Evolutionary conservation across 169 alveolate genomes (phyloP), one percentile per base, ranked within the genome.

Genomic region (Cryptosporidium andersoni): DNA sequence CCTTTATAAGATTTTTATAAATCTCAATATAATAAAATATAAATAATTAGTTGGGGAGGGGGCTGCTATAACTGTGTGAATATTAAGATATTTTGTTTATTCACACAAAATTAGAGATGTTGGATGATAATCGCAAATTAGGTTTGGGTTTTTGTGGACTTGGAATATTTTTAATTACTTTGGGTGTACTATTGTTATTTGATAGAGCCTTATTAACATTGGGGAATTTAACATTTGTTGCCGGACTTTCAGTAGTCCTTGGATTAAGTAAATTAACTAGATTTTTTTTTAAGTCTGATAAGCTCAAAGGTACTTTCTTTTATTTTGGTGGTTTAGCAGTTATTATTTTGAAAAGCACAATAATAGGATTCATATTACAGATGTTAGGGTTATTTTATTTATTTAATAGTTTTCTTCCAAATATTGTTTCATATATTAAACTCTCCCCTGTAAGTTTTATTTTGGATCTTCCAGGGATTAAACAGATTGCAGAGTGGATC

Each of bases 61-160:
- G 40, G 63, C 2, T 8, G 14, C 1, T 53, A 14, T 16, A 53
- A 37, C 14, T 53, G 34, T 1, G 5, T 6, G 6, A 2, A 53
- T 53, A 53, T 49, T n/a, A 49, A 53, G 5, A 53, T 16, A 1
- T 16, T 53, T 9, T 53, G 9, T 37, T 53, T 53, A 53, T 11
- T 16, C 14, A 16, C 14, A 37, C 14, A 2, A 49, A 53, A 53
- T 9, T 16, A 42, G 55, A 67, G 4, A 74, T 74, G 85, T 42
- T 74, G 58, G 85, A 74, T 43, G 85, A 74, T 58, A 74, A 74
- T 60, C 55, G 85, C 34, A 74, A 74, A 16, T 9, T 74, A 7
- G 85, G 85, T 7, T 68, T 74, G 42, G 85, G 85, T 6, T 74
- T 66, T 34, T 74, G 85, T 60, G 85, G 85, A 8, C 66, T 74